Percentiles rank a stretch among this genome's conserved stretches.
Conservation (phyloP, 805 yeast genomes). For the Barnettozyma siamensis region DNA sequence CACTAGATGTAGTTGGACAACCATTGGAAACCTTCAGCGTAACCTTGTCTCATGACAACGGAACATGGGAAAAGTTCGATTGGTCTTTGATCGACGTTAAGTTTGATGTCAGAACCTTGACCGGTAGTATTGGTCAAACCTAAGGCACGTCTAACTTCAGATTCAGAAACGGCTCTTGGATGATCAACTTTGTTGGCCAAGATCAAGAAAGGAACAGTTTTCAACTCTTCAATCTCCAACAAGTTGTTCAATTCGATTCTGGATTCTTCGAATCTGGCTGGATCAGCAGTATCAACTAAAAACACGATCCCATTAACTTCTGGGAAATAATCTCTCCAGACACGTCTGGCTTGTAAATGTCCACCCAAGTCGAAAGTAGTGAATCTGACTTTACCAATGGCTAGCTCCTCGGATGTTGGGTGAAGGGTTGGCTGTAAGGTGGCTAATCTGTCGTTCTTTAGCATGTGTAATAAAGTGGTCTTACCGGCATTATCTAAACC, state of each 20-base stretch:
- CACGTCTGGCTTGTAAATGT: conserved; percentile 96
- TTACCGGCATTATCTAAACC: conserved; percentile 99
- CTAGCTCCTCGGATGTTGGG: conserved; percentile 97
- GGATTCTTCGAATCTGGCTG: conserved; percentile 91
- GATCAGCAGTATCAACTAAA: conserved; percentile 95
- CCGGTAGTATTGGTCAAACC: conserved; percentile 90
- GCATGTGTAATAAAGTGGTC: conserved; percentile 81
- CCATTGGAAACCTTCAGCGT: conserved; percentile 98
- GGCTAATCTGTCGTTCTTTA: conserved; percentile 94
- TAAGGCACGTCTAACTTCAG: conserved; percentile 84
- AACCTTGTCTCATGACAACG: conserved; percentile 97
- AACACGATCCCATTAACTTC: conserved; percentile 97
- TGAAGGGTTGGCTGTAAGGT: conserved; percentile 97
- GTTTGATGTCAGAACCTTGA: conserved; percentile 53
- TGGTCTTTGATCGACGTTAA: conserved; percentile 70
- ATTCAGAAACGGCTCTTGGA: conserved; percentile 90
- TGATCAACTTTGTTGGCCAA: conserved; percentile 97
- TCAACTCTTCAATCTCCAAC: conserved; percentile 86
- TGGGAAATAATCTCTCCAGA: conserved; percentile 99
- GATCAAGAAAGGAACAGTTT: conserved; percentile 84
- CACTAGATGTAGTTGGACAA: conserved; percentile 84
- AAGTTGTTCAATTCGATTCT: conserved; percentile 91
- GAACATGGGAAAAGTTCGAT: conserved; percentile 97
- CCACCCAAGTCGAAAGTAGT: conserved; percentile 99
- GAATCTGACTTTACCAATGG: conserved; percentile 93